Percentiles rank a stretch among this genome's conserved stretches.
phyloP scores from a whole-genome alignment of 306 rosid species.

The Begonia loranthoides region DNA sequence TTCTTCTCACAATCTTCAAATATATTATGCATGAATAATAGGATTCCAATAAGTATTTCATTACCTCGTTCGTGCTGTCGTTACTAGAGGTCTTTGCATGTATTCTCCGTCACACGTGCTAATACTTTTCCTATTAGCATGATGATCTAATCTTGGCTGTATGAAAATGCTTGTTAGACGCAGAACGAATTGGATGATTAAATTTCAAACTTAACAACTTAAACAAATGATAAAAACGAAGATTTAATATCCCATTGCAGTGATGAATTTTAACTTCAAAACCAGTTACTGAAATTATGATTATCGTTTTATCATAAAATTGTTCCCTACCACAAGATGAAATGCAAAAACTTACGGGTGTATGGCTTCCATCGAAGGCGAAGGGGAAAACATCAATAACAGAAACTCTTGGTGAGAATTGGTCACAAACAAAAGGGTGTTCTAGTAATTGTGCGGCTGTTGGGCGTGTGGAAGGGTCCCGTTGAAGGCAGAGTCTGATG shows the following conservation, averaged over 20 bases:
- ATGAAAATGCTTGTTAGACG: not conserved
- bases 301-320: too few species aligned
- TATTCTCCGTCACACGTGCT: slow-evolving; percentile 22
- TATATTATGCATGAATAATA: slow-evolving; percentile 4
- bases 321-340: too few species aligned
- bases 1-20: not conserved
- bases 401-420: slow-evolving; percentile 45
- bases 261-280: too few species aligned
- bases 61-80: slow-evolving; percentile 31
- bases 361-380: slow-evolving; percentile 72
- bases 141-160: slow-evolving; percentile 38
- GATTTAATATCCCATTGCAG: too few species aligned
- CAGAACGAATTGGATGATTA: not conserved
- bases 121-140: slow-evolving; percentile 21
- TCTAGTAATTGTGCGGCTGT: slow-evolving; percentile 51
- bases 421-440: slow-evolving; percentile 81
- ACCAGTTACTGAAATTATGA: too few species aligned
- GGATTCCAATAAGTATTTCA: not conserved
- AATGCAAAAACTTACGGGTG: slow-evolving; percentile 43
- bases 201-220: too few species aligned
- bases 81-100: slow-evolving; percentile 11
- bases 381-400: slow-evolving; percentile 59
- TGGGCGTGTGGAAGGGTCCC: slow-evolving; percentile 76
- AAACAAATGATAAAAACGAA: too few species aligned
- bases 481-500: slow-evolving; percentile 66